Conservation (phyloP, 768 basidiomycete genomes). For the Phaffia australis region DNA sequence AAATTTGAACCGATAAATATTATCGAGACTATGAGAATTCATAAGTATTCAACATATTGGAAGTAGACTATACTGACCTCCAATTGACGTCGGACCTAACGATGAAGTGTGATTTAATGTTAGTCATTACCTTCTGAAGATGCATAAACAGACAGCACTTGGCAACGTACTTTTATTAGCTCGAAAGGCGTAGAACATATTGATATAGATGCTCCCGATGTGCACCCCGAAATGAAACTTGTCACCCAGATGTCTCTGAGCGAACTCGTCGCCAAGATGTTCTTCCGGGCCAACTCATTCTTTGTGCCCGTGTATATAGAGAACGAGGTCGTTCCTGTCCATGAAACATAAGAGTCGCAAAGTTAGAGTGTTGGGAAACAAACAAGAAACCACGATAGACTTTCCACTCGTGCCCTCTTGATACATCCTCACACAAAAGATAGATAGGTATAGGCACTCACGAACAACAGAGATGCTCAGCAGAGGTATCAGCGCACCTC, state of each 20-base stretch:
- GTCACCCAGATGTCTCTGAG: neutral
- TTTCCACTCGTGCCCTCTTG: conserved; percentile 14
- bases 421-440: too few relatives aligned
- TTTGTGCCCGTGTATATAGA: conserved; percentile 70
- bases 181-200: conserved; percentile 88
- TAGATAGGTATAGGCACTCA: conserved; percentile 43
- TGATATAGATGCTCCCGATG: conserved; percentile 79
- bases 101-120: neutral
- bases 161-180: conserved; percentile 67
- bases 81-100: conserved; percentile 74
- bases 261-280: neutral
- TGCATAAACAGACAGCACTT: neutral
- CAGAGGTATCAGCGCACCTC: conserved; percentile 63
- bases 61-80: conserved; percentile 39
- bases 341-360: neutral
- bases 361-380: conserved; percentile 1
- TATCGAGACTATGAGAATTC: too few relatives aligned
- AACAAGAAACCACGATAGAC: conserved; percentile 21
- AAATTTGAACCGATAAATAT: too few relatives aligned
- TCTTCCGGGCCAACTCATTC: neutral
- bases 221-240: conserved; percentile 48
- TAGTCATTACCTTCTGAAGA: neutral
- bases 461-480: conserved; percentile 94
- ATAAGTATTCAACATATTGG: too few relatives aligned
- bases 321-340: conserved; percentile 72